A percentile compares a stretch with the other conserved stretches of the same genome.
Conservation (phyloP, 768 basidiomycete genomes). For the Dioszegia crocea region DNA sequence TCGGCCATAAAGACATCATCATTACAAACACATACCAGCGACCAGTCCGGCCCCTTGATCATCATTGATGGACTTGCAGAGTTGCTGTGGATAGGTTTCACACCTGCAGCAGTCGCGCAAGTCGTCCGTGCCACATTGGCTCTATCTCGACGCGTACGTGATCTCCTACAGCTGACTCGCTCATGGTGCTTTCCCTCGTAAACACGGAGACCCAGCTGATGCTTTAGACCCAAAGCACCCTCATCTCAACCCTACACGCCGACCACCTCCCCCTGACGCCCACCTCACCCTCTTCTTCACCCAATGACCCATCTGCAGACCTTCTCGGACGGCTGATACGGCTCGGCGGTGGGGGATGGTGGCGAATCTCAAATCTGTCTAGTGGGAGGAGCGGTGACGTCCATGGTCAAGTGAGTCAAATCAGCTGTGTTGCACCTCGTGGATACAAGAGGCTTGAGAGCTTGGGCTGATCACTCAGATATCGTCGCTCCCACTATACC, state of each 20-base stretch:
- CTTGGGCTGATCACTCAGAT: conserved; percentile 29
- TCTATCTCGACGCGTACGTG: conserved; percentile 16
- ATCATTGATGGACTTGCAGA: conserved; percentile 42
- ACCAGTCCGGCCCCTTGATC: conserved; percentile 18
- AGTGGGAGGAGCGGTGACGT: conserved; percentile 46
- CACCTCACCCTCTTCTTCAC: conserved; percentile 5
- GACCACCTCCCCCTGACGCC: conserved; percentile 30
- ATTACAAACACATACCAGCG: not conserved
- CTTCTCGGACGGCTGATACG: conserved; percentile 31
- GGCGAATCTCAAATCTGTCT: conserved; percentile 34
- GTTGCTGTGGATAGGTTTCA: conserved; percentile 33
- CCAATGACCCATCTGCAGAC: conserved; percentile 17
- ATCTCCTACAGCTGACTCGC: not conserved
- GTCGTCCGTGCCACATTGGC: conserved; percentile 37
- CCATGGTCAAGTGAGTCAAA: conserved; percentile 41
- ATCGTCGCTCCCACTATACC: conserved; percentile 30
- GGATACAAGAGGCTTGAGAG: not conserved
- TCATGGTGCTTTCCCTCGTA: too few relatives aligned
- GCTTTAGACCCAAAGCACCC: conserved; percentile 18
- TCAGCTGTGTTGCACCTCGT: not conserved
- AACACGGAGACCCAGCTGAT: not conserved
- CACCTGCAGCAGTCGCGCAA: conserved; percentile 15
- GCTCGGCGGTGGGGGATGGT: conserved; percentile 38
- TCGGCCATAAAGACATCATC: not conserved
- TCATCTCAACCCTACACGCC: conserved; percentile 42